Base-by-base conservation (phyloP, 2,329 filamentous ascomycete genomes). In the Colletotrichum musicola region DNA sequence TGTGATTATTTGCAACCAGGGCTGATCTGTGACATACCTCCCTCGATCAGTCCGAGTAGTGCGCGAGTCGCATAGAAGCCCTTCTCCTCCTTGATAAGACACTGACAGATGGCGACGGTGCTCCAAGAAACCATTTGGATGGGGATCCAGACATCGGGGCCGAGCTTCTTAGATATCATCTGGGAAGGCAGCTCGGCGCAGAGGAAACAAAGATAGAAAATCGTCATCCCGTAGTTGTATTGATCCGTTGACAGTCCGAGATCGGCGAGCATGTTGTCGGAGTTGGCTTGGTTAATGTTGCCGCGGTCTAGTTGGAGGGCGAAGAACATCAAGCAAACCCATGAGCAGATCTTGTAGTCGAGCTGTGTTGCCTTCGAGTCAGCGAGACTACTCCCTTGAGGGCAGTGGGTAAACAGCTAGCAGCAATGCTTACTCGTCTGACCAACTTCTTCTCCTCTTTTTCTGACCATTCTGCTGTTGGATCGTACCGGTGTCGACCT, bases 401-500 rank as follows among this genome's bases (percentile, higher is more conserved):
- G 18, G 5, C 4, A 22, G 16, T 30, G 40, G 20, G 44, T 16
- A 10, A 35, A 35, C 9, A 35, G 16, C 25, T 1, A 18, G 4
- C 6, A 35, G n/a, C 12, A 14, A 1, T 4, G 76, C 78, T 69
- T 73, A 87, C 84, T 78, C 85, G 88, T 53, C 83, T 77, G 6
- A 89, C 81, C 1, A 90, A 75, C 56, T 77, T 82, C 74, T 81
- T 83, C 76, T 90, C 89, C 72, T 90, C 88, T 56, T 83, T 80
- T n/a, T 81, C 77, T 2, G 84, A 84, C 88, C 88, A 90, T 59
- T 82, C 78, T 50, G 85, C 87, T 1, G 80, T 75, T 0, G 88
- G 87, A 71, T 90, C 87, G 73, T 85, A 90, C 51, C 87, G 81
- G 76, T 90, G 88, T 5, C 81, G 76, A 2, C 87, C 87, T 73